phyloP scores from a whole-genome alignment of 148 eudicot species.

The Diospyros kaki region DNA sequence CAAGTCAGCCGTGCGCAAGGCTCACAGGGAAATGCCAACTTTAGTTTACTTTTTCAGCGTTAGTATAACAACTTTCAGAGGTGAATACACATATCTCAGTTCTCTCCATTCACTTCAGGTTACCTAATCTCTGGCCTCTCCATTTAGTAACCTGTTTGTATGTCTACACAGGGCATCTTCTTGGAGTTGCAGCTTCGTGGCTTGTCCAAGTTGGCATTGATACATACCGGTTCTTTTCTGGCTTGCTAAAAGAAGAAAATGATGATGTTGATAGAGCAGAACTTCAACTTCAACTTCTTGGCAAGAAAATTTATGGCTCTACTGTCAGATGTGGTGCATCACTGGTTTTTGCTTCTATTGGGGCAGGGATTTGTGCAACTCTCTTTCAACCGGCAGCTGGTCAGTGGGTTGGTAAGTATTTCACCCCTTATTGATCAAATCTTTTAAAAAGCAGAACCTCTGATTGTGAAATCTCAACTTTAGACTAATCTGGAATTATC shows the following conservation, averaged over 20 bases:
- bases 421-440: background rate
- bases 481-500: background rate
- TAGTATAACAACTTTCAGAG: constrained; percentile 75
- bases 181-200: constrained; percentile 91
- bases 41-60: constrained; percentile 52
- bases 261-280: constrained; percentile 41
- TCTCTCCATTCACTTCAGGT: background rate
- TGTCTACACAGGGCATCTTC: constrained; percentile 60
- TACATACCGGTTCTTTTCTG: constrained; percentile 47
- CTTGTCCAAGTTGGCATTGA: constrained; percentile 83
- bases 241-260: constrained; percentile 34
- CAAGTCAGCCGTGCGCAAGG: constrained; percentile 80
- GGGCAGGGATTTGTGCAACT: constrained; percentile 80
- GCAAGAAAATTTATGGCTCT: constrained; percentile 45
- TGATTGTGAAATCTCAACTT: background rate
- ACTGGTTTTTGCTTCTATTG: constrained; percentile 76
- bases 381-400: constrained; percentile 68
- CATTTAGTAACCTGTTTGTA: background rate
- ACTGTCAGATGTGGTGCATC: constrained; percentile 68
- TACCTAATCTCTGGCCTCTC: background rate
- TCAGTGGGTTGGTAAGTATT: constrained; percentile 79
- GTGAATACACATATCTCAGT: constrained; percentile 20
- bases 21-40: constrained; percentile 65
- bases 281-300: constrained; percentile 48
- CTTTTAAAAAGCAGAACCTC: background rate